phyloP scores from a whole-genome alignment of 352 stramenopile species.

The Phytopythium boreale region DNA sequence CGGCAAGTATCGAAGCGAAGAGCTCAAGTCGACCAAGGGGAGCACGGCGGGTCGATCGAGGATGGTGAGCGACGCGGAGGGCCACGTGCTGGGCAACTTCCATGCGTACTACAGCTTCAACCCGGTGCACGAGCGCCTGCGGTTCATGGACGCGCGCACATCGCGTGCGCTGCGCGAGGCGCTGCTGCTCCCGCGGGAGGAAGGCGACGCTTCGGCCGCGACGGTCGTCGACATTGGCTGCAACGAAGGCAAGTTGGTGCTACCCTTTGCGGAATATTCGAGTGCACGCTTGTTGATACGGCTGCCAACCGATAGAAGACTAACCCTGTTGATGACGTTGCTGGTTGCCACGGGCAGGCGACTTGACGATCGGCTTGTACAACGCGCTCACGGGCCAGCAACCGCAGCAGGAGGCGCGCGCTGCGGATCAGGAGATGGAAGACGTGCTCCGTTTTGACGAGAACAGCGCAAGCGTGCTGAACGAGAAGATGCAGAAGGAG shows the following conservation, averaged over 20 bases:
- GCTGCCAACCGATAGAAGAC: background rate
- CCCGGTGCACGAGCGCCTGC: constrained; percentile 60
- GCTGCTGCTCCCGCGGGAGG: constrained; percentile 27
- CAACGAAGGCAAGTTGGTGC: constrained; percentile 56
- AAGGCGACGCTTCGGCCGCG: constrained; percentile 15
- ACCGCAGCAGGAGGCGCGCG: constrained; percentile 6
- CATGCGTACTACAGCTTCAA: constrained; percentile 88
- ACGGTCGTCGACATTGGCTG: constrained; percentile 77
- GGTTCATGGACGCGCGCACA: constrained; percentile 60
- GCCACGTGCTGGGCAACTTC: constrained; percentile 82
- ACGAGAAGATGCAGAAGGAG: constrained; percentile 64
- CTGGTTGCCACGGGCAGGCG: constrained; percentile 11
- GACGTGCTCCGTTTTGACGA: constrained; percentile 52
- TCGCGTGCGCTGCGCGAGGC: constrained; percentile 35
- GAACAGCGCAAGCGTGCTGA: constrained; percentile 57
- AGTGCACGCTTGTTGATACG: background rate
- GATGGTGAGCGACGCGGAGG: constrained; percentile 43
- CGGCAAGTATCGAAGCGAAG: background rate
- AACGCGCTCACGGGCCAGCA: constrained; percentile 41
- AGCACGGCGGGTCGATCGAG: too few relatives aligned
- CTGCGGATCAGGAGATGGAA: constrained; percentile 11
- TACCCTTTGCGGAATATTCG: background rate
- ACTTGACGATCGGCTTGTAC: constrained; percentile 72
- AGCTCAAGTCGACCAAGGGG: background rate
- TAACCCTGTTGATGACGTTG: background rate